phyloP scores from a whole-genome alignment of 1,284 basidiomycete genomes.

The Ustilago trichophora region DNA sequence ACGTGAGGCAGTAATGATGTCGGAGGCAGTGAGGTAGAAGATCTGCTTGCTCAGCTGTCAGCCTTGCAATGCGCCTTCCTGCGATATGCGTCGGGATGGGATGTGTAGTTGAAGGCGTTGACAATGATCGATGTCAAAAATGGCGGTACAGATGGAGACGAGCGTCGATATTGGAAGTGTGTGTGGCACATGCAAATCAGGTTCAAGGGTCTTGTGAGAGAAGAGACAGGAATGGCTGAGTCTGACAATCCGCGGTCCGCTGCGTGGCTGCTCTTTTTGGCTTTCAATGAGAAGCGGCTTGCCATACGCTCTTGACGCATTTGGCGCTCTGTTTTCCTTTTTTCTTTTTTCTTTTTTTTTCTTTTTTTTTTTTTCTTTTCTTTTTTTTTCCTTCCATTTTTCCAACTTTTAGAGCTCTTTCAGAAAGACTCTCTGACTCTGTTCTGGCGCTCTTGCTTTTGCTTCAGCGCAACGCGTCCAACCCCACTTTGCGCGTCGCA shows the following conservation, averaged over 20 bases:
- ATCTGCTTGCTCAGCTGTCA: constrained; percentile 29
- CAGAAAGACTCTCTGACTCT: too few relatives aligned
- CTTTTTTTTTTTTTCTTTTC: too few relatives aligned
- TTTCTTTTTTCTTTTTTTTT: too few relatives aligned
- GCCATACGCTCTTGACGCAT: background rate
- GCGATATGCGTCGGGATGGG: too few relatives aligned
- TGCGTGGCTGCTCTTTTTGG: background rate
- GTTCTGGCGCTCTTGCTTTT: too few relatives aligned
- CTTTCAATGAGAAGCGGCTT: background rate
- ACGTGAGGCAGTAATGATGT: constrained; percentile 32
- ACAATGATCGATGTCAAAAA: too few relatives aligned
- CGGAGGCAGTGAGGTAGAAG: constrained; percentile 2
- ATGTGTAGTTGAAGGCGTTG: too few relatives aligned
- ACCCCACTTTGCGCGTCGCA: too few relatives aligned
- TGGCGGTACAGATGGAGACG: background rate
- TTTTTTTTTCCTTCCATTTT: background rate
- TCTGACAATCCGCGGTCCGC: background rate
- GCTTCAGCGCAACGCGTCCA: too few relatives aligned
- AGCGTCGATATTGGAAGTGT: background rate
- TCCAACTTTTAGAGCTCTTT: background rate
- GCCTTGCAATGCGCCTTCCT: constrained; percentile 25
- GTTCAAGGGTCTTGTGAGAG: constrained; percentile 3
- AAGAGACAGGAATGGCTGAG: background rate
- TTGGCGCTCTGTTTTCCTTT: too few relatives aligned
- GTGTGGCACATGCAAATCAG: constrained; percentile 2